Evolutionary conservation across 1,284 basidiomycete genomes (phyloP), one percentile per base, ranked within the genome.

Genomic region (Fomitopsis palustris): DNA sequence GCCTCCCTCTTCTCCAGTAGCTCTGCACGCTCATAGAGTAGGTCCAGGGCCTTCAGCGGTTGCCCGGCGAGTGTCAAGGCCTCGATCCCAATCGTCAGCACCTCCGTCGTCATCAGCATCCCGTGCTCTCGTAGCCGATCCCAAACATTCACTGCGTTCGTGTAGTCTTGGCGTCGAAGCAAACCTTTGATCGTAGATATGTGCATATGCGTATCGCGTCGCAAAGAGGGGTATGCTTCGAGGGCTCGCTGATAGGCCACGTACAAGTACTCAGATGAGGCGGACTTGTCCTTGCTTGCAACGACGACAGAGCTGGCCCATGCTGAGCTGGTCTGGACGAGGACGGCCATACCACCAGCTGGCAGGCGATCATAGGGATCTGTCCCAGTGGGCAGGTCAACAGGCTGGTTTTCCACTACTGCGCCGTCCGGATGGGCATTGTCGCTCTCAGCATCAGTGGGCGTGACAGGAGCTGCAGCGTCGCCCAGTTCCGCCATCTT

Each of bases 121-220:
- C 31, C 59, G 16, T 33, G 45, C 27, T 68, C 66, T 2, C 75
- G 56, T 7, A 83, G 73, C 42, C 75, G 71, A 17, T 74, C 67
- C 80, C 85, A 87, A 21, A 82, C 70, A 2, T 66, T 67, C 29
- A 75, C 66, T 0, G 85, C 84, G 1, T 72, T 69, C 4, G 64
- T 56, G 55, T 70, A 74, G 23, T 74, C 72, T 23, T 71, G 63
- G 47, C 81, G 78, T 1, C 67, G 67, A 10, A 86, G 62, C 9
- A 90, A 73, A 1, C 81, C 83, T 25, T 78, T 78, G 33, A 90
- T 77, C 53, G 86, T 69, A 25, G 83, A 72, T 12, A 81, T 83
- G 59, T 78, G 77, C 0, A 76, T 72, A 45, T 78, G 76, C 9
- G 78, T 70, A 1, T 55, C 62, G 42, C 54, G 63, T 59, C 25